A percentile compares a stretch with the other conserved stretches of the same genome.
Conservation (phyloP, 2,329 filamentous ascomycete genomes). For the Penicillium sp. region DNA sequence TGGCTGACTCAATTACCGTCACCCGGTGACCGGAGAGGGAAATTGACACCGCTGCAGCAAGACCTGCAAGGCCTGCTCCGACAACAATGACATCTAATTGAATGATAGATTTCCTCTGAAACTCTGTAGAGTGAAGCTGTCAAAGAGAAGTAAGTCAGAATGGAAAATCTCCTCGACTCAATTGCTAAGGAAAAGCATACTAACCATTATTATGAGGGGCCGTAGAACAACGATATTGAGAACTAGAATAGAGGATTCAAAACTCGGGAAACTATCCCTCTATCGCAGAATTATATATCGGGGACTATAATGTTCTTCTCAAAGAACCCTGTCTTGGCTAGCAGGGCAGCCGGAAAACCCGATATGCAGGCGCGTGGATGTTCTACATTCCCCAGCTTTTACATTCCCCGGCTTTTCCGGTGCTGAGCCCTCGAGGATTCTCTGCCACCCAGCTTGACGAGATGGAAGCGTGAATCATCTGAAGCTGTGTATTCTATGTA, state of each 20-base stretch:
- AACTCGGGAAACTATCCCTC: background rate
- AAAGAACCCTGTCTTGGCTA: background rate
- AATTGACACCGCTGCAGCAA: background rate
- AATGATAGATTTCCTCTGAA: background rate
- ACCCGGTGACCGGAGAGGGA: background rate
- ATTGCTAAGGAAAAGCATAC: background rate
- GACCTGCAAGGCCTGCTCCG: background rate
- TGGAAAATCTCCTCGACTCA: background rate
- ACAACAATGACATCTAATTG: background rate
- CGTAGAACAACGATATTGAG: background rate
- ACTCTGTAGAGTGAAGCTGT: background rate
- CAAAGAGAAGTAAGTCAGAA: background rate
- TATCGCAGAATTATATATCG: background rate
- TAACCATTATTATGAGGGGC: background rate
- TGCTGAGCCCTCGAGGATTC: background rate
- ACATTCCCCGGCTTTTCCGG: background rate
- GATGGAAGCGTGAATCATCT: too few relatives aligned
- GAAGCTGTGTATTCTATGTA: too few relatives aligned
- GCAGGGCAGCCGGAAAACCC: background rate
- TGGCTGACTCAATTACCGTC: background rate
- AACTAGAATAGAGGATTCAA: background rate
- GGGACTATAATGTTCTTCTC: background rate
- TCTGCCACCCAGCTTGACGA: background rate
- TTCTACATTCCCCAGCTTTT: background rate
- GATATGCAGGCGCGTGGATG: background rate